phyloP scores from a whole-genome alignment of 2,329 filamentous ascomycete species.

The Diaporthe australafricana region DNA sequence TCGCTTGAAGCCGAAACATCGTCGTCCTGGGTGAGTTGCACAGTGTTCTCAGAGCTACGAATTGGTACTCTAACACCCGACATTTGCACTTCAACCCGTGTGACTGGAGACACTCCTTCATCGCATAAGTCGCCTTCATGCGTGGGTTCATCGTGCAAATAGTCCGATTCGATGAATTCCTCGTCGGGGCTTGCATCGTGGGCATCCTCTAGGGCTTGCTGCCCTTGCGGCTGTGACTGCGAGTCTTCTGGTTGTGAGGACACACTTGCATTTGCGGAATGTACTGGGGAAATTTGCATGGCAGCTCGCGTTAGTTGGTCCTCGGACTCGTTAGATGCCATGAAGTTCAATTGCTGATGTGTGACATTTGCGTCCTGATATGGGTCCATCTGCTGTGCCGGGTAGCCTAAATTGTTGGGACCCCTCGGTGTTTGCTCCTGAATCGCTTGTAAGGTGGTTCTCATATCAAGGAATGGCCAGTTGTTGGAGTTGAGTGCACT shows the following conservation, averaged over 20 bases:
- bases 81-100: neutral
- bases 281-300: slow-evolving; percentile 10
- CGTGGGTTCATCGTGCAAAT: slow-evolving; percentile 17
- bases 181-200: neutral
- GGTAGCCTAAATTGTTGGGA: neutral
- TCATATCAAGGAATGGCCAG: slow-evolving; percentile 16
- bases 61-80: neutral
- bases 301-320: slow-evolving; percentile 1
- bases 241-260: slow-evolving; percentile 4
- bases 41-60: neutral
- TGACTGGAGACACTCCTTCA: neutral
- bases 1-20: neutral
- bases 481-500: neutral
- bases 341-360: slow-evolving; percentile 21
- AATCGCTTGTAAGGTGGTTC: neutral
- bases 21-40: neutral
- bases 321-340: neutral
- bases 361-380: slow-evolving; percentile 10
- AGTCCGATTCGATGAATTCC: slow-evolving; percentile 21
- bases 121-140: slow-evolving; percentile 7
- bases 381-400: slow-evolving; percentile 16
- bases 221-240: neutral
- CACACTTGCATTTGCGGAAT: neutral
- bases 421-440: slow-evolving; percentile 7
- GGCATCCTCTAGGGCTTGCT: neutral